Percentiles rank a stretch among this genome's conserved stretches.
Conservation (phyloP, 2,329 filamentous ascomycete genomes). For the Diaporthe velutina region DNA sequence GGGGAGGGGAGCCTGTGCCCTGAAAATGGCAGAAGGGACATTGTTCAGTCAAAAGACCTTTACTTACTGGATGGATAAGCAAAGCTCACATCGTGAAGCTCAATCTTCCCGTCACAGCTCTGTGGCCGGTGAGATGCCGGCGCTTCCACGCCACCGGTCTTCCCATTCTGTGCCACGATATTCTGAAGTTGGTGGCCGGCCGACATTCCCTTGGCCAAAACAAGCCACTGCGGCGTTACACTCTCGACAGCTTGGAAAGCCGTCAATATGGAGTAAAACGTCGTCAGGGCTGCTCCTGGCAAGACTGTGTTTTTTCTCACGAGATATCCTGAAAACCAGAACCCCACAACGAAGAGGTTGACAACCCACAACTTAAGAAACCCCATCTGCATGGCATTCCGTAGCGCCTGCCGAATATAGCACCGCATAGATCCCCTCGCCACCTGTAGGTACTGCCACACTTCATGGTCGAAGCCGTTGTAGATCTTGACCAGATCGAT, state of each 20-base stretch:
- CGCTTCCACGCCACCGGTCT: slow-evolving; percentile 38
- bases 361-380: slow-evolving; percentile 81
- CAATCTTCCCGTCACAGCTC: slow-evolving; percentile 74
- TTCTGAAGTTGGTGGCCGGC: slow-evolving; percentile 75
- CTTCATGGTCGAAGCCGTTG: slow-evolving; percentile 80
- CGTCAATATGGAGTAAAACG: slow-evolving; percentile 86
- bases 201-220: slow-evolving; percentile 82
- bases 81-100: slow-evolving; percentile 81
- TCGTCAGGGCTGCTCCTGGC: slow-evolving; percentile 80
- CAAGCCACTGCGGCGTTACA: slow-evolving; percentile 81
- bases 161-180: slow-evolving; percentile 46
- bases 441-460: slow-evolving; percentile 71
- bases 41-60: background rate
- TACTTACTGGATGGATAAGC: slow-evolving; percentile 75
- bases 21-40: background rate
- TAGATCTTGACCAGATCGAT: slow-evolving; percentile 91
- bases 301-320: slow-evolving; percentile 69
- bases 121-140: slow-evolving; percentile 44
- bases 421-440: slow-evolving; percentile 70
- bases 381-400: slow-evolving; percentile 79
- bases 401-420: slow-evolving; percentile 77
- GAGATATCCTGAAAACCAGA: slow-evolving; percentile 86
- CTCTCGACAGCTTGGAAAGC: slow-evolving; percentile 82
- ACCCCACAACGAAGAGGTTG: slow-evolving; percentile 86
- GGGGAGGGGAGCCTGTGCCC: background rate